phyloP scores from a whole-genome alignment of 768 basidiomycete genomes.

The Lactarius hengduanensis region DNA sequence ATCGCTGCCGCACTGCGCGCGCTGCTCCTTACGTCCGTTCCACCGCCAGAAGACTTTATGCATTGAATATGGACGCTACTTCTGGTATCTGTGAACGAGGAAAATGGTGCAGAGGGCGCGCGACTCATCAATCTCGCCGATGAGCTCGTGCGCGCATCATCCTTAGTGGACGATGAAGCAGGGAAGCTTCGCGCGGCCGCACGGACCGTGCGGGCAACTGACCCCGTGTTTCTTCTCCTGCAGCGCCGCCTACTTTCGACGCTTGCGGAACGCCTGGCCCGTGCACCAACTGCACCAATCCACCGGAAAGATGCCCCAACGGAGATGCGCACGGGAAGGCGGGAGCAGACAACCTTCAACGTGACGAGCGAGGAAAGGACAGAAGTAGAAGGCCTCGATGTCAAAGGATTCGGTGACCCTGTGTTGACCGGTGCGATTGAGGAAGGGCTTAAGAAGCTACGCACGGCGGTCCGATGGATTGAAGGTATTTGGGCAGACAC shows the following conservation, averaged over 20 bases:
- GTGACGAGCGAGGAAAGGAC: conserved; percentile 12
- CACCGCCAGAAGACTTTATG: conserved; percentile 44
- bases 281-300: background rate
- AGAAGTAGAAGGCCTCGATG: conserved; percentile 29
- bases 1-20: conserved; percentile 60
- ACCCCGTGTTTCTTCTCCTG: conserved; percentile 66
- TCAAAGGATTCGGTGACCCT: conserved; percentile 71
- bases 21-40: conserved; percentile 43
- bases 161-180: conserved; percentile 47
- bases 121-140: conserved; percentile 70
- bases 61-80: conserved; percentile 66
- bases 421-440: conserved; percentile 46
- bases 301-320: conserved; percentile 19
- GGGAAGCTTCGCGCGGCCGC: conserved; percentile 52
- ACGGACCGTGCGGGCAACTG: conserved; percentile 56
- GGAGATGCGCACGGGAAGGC: conserved; percentile 22
- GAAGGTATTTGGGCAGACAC: conserved; percentile 55
- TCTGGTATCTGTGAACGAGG: conserved; percentile 50
- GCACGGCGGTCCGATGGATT: conserved; percentile 49
- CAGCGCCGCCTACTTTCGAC: conserved; percentile 55
- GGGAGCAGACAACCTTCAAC: conserved; percentile 8
- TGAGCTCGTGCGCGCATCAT: conserved; percentile 61
- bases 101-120: conserved; percentile 40
- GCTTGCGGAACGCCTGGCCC: conserved; percentile 35
- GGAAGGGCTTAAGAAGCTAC: conserved; percentile 44